Base-by-base conservation (phyloP, 2,329 filamentous ascomycete species). In the Aureobasidium mangrovei region DNA sequence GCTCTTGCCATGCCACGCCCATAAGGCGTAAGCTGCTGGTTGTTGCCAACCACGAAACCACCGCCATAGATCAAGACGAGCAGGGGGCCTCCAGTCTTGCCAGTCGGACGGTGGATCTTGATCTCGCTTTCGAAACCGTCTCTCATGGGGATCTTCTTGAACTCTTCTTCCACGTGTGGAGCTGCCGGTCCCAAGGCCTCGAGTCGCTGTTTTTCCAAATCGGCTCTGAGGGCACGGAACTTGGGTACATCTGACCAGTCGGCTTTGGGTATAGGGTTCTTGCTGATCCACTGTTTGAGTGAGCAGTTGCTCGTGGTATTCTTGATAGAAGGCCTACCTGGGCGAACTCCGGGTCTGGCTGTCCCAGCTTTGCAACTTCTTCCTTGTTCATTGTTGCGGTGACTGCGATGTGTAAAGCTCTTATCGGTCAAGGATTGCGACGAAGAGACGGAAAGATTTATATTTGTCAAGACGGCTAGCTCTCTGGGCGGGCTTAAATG, bases 81-180 rank as follows among this genome's bases (percentile, higher is more conserved):
- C 43, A 66, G 40, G 27, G 56, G 66, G 60, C 44, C 58, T 10
- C 60, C 60, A 8, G 33, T 44, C 5, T 51, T 35, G 7, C 29
- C 53, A 5, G 54, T 49, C 4, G 68, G 68, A 6, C 54, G 58
- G 43, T 69, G 65, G 33, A 70, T 62, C 24, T 65, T 62, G 39
- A 69, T 61, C 5, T 59, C 60, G 38, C 66, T 70, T 46, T 67
- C 57, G n/a, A 59, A 57, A 2, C 66, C 67, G 46, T 69, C 67
- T 7, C 67, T 62, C 58, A 67, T 62, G 10, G 60, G 56, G 31
- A 71, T 68, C 52, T 56, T 61, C 41, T 60, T 60, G 29, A 51
- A 55, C 10, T 41, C 52, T 46, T 59, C 58, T 4, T 56, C 41
- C n/a, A 54, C 39, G 8, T 54, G 53, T 26, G 55, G 55, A 4